phyloP scores from a whole-genome alignment of 2,329 filamentous ascomycete genomes.

The Penicillium sp. region DNA sequence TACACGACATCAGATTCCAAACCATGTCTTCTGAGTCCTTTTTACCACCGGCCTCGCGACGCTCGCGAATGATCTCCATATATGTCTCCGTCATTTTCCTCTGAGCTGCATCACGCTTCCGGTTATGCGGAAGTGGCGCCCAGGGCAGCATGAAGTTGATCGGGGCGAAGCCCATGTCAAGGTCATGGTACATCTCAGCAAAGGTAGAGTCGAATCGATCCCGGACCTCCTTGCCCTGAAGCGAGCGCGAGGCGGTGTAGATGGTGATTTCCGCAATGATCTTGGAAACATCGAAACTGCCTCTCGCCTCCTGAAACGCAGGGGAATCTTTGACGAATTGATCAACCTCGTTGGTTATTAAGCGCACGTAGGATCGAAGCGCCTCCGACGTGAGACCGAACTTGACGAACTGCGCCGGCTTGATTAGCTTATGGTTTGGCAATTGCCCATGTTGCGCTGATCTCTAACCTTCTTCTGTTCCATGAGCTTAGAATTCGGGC shows the following conservation, averaged over 20 bases:
- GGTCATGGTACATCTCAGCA: conserved; percentile 78
- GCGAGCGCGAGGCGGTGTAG: conserved; percentile 80
- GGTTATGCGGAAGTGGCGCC: conserved; percentile 85
- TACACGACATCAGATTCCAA: conserved; percentile 81
- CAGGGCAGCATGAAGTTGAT: conserved; percentile 90
- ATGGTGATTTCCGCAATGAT: conserved; percentile 84
- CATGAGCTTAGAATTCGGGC: conserved; percentile 88
- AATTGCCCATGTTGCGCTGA: background rate
- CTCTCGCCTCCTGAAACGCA: conserved; percentile 65
- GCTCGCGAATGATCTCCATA: conserved; percentile 73
- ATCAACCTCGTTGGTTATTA: conserved; percentile 72
- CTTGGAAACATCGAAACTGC: conserved; percentile 68
- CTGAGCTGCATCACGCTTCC: conserved; percentile 74
- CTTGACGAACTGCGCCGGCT: conserved; percentile 55
- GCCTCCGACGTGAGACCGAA: conserved; percentile 61
- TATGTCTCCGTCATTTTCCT: conserved; percentile 77
- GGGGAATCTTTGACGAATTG: conserved; percentile 68
- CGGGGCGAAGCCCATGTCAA: conserved; percentile 85
- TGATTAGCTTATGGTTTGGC: background rate
- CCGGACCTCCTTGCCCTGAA: conserved; percentile 81
- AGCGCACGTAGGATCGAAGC: conserved; percentile 69
- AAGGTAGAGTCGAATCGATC: conserved; percentile 76
- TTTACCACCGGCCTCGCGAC: conserved; percentile 55
- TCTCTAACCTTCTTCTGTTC: conserved; percentile 84
- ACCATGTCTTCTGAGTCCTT: conserved; percentile 73